These are phyloP conservation scores for Myrmaecium sp. DNA, from an alignment of 2,329 filamentous ascomycete genomes.

Conservation along the genomic window DNA sequence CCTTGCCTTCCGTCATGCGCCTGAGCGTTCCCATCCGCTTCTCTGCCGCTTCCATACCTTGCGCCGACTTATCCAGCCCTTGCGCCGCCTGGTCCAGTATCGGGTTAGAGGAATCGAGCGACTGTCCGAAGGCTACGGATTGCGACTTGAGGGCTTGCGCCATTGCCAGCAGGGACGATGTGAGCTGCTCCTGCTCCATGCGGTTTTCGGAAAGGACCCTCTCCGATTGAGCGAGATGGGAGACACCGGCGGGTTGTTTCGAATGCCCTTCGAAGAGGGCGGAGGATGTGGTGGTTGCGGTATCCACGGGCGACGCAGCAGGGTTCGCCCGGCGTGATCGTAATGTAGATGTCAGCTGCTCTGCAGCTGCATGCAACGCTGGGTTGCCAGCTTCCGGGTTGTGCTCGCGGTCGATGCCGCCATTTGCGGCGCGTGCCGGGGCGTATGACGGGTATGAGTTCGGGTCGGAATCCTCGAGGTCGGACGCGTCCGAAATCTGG, in stretches of 20 bases:
- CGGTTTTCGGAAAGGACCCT: constrained; percentile 60
- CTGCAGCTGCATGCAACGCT: constrained; percentile 16
- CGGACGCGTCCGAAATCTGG: constrained; percentile 12
- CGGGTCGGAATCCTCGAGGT: constrained; percentile 23
- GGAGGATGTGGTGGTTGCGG: constrained; percentile 11
- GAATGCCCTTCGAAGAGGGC: constrained; percentile 23
- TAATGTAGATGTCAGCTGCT: constrained; percentile 17
- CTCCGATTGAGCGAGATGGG: constrained; percentile 31
- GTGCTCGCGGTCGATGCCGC: constrained; percentile 16
- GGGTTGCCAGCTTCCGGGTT: constrained; percentile 13
- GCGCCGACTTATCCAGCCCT: constrained; percentile 60
- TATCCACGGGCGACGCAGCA: constrained; percentile 7
- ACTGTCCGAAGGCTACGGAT: constrained; percentile 52
- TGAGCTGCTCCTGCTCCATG: constrained; percentile 67
- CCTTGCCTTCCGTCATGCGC: constrained; percentile 72
- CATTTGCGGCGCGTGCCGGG: constrained; percentile 18
- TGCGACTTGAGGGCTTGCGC: constrained; percentile 62
- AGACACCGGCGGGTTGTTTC: constrained; percentile 8
- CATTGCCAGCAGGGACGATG: constrained; percentile 64
- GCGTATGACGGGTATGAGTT: constrained; percentile 25
- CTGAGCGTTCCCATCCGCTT: constrained; percentile 61
- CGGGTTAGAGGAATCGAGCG: constrained; percentile 58
- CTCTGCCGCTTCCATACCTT: constrained; percentile 59
- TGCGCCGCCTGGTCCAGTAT: constrained; percentile 53
- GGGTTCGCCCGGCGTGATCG: constrained; percentile 12